phyloP scores from a whole-genome alignment of 768 basidiomycete genomes.

The Naganishia vishniacii region DNA sequence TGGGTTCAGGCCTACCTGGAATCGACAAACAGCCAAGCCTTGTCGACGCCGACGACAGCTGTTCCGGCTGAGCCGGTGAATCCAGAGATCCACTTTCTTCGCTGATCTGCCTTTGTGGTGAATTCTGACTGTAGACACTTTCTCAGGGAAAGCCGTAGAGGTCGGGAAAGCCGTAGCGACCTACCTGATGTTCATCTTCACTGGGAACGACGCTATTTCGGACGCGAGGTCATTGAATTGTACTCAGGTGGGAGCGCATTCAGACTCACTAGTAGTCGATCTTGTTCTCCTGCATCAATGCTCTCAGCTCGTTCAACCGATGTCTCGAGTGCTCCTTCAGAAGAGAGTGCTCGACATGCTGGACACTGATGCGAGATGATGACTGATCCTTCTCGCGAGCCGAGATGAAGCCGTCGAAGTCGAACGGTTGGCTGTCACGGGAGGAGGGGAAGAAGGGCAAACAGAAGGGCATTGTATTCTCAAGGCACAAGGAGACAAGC shows the following conservation, averaged over 20 bases:
- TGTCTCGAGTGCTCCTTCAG: conserved; percentile 10
- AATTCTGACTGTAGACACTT: conserved; percentile 41
- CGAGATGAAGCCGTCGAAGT: not conserved
- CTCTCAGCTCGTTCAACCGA: conserved; percentile 32
- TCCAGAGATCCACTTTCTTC: conserved; percentile 38
- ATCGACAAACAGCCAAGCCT: conserved; percentile 42
- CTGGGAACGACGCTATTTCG: conserved; percentile 41
- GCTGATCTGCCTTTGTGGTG: conserved; percentile 37
- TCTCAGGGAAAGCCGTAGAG: conserved; percentile 1
- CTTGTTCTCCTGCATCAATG: conserved; percentile 37
- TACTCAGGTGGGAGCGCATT: not conserved
- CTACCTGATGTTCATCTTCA: conserved; percentile 44
- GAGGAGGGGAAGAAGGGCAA: conserved; percentile 6
- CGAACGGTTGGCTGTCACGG: not conserved
- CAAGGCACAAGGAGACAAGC: not conserved
- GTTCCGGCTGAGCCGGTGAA: conserved; percentile 45
- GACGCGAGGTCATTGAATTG: not conserved
- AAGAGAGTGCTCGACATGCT: not conserved
- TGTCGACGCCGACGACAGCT: conserved; percentile 31
- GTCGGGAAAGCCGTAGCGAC: not conserved
- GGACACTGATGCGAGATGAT: not conserved
- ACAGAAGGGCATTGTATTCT: conserved; percentile 9
- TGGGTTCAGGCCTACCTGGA: conserved; percentile 23
- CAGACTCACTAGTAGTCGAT: conserved; percentile 45
- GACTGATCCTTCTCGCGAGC: not conserved